Evolutionary conservation across 441 rosid species (phyloP).

Genomic region (Daphne laureola): DNA sequence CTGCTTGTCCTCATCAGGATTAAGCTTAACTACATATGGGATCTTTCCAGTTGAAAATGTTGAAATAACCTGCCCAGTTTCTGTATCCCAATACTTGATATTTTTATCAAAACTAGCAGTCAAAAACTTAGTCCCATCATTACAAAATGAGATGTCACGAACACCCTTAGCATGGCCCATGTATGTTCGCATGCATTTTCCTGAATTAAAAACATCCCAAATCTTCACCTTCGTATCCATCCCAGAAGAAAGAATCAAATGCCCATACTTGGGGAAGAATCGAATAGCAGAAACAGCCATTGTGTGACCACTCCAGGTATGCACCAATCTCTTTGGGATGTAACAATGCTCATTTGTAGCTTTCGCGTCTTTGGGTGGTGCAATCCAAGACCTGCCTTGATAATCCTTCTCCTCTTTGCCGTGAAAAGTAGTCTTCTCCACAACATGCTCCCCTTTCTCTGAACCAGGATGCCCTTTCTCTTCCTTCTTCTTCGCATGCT

Average conservation of each 20-base stretch:
- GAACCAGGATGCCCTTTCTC: constrained; percentile 61
- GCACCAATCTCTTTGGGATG: constrained; percentile 86
- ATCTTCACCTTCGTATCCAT: constrained; percentile 96
- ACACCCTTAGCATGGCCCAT: constrained; percentile 97
- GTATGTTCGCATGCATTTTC: constrained; percentile 98
- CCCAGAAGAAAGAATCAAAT: constrained; percentile 96
- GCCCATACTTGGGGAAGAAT: constrained; percentile 90
- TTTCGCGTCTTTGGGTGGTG: constrained; percentile 91
- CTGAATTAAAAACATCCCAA: constrained; percentile 97
- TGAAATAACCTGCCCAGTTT: constrained; percentile 94
- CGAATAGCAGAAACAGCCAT: constrained; percentile 93
- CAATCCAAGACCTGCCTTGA: constrained; percentile 97
- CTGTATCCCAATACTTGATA: constrained; percentile 97
- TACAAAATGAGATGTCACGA: constrained; percentile 83
- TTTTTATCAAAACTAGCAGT: constrained; percentile 94
- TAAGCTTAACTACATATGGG: constrained; percentile 91
- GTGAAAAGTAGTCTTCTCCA: constrained; percentile 88
- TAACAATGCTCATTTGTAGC: constrained; percentile 93
- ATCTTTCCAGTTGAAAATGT: constrained; percentile 86
- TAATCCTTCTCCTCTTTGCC: constrained; percentile 96
- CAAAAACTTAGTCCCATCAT: constrained; percentile 92
- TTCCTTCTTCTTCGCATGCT: constrained; percentile 86
- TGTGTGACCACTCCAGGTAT: constrained; percentile 98
- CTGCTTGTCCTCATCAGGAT: constrained; percentile 96
- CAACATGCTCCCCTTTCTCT: constrained; percentile 72